Evolutionary conservation across 225 moss, liverwort and hornwort genomes (phyloP), one percentile per base, ranked within the genome.

Genomic region (Anthoceros angustus): DNA sequence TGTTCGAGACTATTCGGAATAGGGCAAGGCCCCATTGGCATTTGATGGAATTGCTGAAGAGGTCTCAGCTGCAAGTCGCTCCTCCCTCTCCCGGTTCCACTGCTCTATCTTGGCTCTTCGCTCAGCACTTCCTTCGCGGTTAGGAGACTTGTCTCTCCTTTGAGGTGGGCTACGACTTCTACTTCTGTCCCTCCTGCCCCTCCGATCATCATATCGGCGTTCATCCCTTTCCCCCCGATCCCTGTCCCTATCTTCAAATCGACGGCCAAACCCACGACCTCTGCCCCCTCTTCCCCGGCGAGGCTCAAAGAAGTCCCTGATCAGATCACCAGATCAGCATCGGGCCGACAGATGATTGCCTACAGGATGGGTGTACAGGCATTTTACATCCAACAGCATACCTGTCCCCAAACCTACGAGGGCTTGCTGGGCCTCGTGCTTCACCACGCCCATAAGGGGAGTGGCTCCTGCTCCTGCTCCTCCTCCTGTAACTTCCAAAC

Each of bases 391-490:
- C 18, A 23, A 18, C n/a, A 7, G 23, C n/a, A 7, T 68, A 93
- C 94, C 94, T 98, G 73, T 98, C 95, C 9, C 87, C 87, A 67
- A 79, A 92, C 65, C 98, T 80, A 2, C 98, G 87, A 42, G 98
- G 98, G 64, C 98, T 98, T 15, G 98, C 86, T 66, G 98, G 98
- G 40, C 98, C 98, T 45, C 98, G 92, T 18, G 98, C 98, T 84
- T 98, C 92, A 71, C 98, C 98, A 61, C 98, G 92, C 68, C 98
- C 98, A 69, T 98, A 98, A 0, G 98, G 98, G 10, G 98, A 98
- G 70, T 98, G 98, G 87, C 98, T 98, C 73, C 98, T 86, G 72
- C 98, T 98, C 42, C 92, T 82, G 76, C 98, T 98, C 63, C 98
- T 86, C 71, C 92, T 78, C 64, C 98, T 77, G 72, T 98, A 98